phyloP scores from a whole-genome alignment of 2,329 filamentous ascomycete genomes.

The Alternaria gansuensis region DNA sequence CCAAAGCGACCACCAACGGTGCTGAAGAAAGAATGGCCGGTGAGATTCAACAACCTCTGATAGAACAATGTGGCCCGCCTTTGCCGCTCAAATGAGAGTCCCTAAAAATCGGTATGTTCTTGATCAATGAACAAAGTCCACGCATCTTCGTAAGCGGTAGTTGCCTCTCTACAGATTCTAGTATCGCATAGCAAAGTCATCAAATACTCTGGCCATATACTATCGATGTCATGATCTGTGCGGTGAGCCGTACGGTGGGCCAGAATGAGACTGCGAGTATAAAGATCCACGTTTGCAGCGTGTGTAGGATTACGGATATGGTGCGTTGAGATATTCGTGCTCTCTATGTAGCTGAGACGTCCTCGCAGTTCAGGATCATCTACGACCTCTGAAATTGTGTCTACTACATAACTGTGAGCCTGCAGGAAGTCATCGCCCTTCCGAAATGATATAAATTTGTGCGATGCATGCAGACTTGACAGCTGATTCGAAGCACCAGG shows the following conservation, averaged over 20 bases:
- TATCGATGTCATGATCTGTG: fast-evolving
- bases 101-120: fast-evolving
- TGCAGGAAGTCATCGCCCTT: neutral
- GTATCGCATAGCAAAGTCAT: neutral
- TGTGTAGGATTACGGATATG: neutral
- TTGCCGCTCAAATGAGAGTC: neutral
- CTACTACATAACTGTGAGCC: neutral
- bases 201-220: neutral
- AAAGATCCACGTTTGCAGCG: neutral
- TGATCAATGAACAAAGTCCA: neutral
- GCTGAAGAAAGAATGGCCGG: slow-evolving; percentile 1
- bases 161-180: neutral
- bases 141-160: neutral
- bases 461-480: fast-evolving
- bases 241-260: neutral
- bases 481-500: fast-evolving
- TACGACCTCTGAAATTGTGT: neutral
- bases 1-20: neutral
- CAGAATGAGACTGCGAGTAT: neutral
- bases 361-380: neutral
- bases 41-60: fast-evolving
- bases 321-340: fast-evolving
- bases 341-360: too few relatives aligned
- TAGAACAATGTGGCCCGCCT: fast-evolving
- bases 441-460: neutral